A percentile compares a stretch with the other conserved stretches of the same genome.
These are phyloP conservation scores for Malassezia dermatis DNA, from an alignment of 1,284 basidiomycete species.

Conservation along the genomic window DNA sequence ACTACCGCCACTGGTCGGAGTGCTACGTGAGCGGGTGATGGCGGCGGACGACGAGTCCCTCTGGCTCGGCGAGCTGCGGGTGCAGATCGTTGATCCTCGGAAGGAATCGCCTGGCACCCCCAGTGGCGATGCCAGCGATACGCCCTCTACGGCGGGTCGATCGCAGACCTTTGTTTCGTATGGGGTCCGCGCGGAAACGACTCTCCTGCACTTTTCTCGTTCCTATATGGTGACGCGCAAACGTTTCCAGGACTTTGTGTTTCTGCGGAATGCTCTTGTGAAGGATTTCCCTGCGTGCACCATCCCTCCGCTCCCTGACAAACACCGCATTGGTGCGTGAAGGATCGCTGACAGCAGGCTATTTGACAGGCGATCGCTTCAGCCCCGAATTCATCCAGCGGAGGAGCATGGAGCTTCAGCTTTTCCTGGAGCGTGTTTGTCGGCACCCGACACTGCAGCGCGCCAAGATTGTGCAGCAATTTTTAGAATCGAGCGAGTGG, in stretches of 20 bases:
- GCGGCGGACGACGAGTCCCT: neutral
- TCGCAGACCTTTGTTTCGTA: conserved; percentile 86
- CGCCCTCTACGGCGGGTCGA: conserved; percentile 42
- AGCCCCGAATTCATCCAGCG: conserved; percentile 92
- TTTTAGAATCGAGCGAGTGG: conserved; percentile 97
- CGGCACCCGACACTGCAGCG: conserved; percentile 91
- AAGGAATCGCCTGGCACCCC: conserved; percentile 56
- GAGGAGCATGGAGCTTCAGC: conserved; percentile 79
- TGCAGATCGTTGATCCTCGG: conserved; percentile 77
- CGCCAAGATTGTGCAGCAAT: conserved; percentile 74
- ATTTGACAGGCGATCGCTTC: conserved; percentile 93
- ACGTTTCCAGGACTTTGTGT: conserved; percentile 93
- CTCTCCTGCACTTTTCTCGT: conserved; percentile 59
- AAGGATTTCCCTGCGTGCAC: conserved; percentile 93
- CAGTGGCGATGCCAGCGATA: conserved; percentile 49
- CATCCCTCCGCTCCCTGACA: conserved; percentile 88
- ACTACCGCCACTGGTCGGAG: neutral
- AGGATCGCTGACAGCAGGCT: conserved; percentile 48
- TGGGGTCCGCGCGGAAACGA: conserved; percentile 78
- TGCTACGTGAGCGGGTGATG: neutral
- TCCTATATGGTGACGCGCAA: conserved; percentile 63
- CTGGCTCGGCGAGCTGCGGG: conserved; percentile 48
- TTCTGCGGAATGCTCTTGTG: conserved; percentile 74
- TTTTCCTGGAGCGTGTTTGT: conserved; percentile 78
- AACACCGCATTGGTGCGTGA: conserved; percentile 64